phyloP scores from a whole-genome alignment of 352 stramenopile genomes.

The Pythium dissotocum region DNA sequence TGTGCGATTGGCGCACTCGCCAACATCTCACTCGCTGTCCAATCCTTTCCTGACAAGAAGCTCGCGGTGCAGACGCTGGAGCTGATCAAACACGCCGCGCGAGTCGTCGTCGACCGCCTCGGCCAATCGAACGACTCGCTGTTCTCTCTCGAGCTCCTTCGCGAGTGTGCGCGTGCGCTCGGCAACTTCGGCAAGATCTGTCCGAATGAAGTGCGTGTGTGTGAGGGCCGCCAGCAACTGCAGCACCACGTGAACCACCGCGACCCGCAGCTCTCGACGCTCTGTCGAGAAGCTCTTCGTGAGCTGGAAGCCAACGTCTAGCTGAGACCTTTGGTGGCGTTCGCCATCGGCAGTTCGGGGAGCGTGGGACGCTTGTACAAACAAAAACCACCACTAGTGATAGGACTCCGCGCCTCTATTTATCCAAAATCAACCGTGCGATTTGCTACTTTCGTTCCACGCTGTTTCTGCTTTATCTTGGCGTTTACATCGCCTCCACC shows the following conservation, averaged over 20 bases:
- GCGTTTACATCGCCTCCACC: constrained; percentile 42
- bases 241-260: constrained; percentile 56
- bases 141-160: constrained; percentile 69
- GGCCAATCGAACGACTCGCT: constrained; percentile 48
- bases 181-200: constrained; percentile 53
- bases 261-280: constrained; percentile 56
- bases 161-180: constrained; percentile 69
- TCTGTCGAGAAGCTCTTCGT: constrained; percentile 50
- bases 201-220: constrained; percentile 33
- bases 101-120: constrained; percentile 45
- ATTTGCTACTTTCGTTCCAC: constrained; percentile 15
- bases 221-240: constrained; percentile 38
- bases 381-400: constrained; percentile 11
- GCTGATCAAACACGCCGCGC: constrained; percentile 52
- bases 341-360: background rate
- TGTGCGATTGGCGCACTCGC: constrained; percentile 63
- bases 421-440: constrained; percentile 27
- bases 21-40: constrained; percentile 65
- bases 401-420: constrained; percentile 30
- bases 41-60: constrained; percentile 45
- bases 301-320: constrained; percentile 35
- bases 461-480: background rate
- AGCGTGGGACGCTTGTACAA: background rate
- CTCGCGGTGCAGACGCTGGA: constrained; percentile 35
- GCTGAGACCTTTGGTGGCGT: background rate